These are phyloP conservation scores for Arthonia radiata DNA, from an alignment of 495 filamentous ascomycete genomes.

Conservation along the genomic window DNA sequence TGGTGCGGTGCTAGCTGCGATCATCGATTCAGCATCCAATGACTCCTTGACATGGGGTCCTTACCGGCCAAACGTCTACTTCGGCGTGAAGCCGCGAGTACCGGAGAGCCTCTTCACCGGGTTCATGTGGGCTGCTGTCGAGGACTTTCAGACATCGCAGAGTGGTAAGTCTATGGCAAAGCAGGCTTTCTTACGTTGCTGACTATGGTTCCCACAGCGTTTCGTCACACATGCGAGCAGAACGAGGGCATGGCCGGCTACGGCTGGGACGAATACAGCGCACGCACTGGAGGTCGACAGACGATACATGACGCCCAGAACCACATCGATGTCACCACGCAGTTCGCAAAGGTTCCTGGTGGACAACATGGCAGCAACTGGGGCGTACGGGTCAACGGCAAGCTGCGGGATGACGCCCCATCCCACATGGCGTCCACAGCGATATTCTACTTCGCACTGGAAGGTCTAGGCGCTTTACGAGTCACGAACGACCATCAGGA, in stretches of 20 bases:
- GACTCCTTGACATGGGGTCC: slow-evolving; percentile 65
- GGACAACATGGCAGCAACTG: slow-evolving; percentile 75
- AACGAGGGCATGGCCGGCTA: slow-evolving; percentile 86
- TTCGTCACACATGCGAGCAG: slow-evolving; percentile 91
- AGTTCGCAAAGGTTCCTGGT: slow-evolving; percentile 80
- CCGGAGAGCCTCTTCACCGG: slow-evolving; percentile 64
- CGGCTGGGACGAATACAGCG: slow-evolving; percentile 92
- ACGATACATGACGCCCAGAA: slow-evolving; percentile 77
- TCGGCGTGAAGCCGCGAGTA: slow-evolving; percentile 71
- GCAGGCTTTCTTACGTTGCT: slow-evolving; percentile 2
- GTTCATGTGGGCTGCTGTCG: slow-evolving; percentile 75
- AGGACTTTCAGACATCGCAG: slow-evolving; percentile 55
- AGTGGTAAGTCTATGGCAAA: slow-evolving; percentile 60
- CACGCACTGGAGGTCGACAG: slow-evolving; percentile 62
- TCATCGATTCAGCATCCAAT: no score
- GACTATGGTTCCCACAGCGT: slow-evolving; percentile 27
- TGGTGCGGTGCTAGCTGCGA: no score
- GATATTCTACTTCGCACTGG: slow-evolving; percentile 56
- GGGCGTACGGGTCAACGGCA: slow-evolving; percentile 71
- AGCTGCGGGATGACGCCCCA: slow-evolving; percentile 40
- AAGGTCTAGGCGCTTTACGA: slow-evolving; percentile 46
- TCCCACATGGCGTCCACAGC: slow-evolving; percentile 46
- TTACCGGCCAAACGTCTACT: slow-evolving; percentile 87
- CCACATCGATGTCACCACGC: slow-evolving; percentile 66
- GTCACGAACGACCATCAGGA: slow-evolving; percentile 24